Conservation (phyloP, 805 yeast species). For the Myxozyma sirexii region DNA sequence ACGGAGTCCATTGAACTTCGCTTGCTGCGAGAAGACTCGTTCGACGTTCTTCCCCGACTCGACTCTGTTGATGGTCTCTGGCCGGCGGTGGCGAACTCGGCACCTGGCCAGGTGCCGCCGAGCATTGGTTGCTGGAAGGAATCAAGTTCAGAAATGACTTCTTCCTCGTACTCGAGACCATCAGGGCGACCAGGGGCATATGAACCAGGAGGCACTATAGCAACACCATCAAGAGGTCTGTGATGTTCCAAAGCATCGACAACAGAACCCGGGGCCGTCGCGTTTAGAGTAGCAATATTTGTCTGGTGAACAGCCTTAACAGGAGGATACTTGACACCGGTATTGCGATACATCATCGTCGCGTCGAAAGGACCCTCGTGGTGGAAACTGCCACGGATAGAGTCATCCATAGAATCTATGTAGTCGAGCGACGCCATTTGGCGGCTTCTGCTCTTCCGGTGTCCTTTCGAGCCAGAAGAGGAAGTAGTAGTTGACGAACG, state of each 20-base stretch:
- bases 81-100: constrained; percentile 12
- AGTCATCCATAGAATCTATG: constrained; percentile 8
- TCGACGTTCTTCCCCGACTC: background rate
- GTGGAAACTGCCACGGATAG: constrained; percentile 7
- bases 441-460: background rate
- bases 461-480: background rate
- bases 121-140: constrained; percentile 4
- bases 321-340: constrained; percentile 18
- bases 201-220: constrained; percentile 7
- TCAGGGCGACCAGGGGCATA: constrained; percentile 18
- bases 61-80: background rate
- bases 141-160: constrained; percentile 9
- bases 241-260: constrained; percentile 7
- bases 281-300: constrained; percentile 14
- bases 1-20: background rate
- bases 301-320: constrained; percentile 24
- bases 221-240: constrained; percentile 28
- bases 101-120: constrained; percentile 25
- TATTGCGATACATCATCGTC: constrained; percentile 20
- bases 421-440: background rate
- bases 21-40: background rate
- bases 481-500: background rate
- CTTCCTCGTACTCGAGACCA: constrained; percentile 25
- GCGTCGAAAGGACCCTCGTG: constrained; percentile 33
- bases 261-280: constrained; percentile 18